Evolutionary conservation across 345 rosid species (phyloP).

Genomic region (Hibiscus syriacus): DNA sequence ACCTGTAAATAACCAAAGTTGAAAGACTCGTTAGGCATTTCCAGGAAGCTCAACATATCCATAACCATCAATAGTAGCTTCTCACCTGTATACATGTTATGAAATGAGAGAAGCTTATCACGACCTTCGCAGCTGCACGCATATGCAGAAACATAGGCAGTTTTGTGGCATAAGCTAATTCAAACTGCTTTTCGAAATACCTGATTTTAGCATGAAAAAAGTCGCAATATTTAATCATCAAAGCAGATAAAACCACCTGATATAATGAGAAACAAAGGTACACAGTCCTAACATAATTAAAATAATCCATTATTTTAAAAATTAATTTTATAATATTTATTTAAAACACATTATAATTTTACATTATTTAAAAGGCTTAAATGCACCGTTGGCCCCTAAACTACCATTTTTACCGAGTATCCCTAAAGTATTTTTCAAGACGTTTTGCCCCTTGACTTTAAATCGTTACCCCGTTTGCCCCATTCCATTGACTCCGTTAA

Average conservation of each 20-base stretch:
- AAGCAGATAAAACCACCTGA: background rate
- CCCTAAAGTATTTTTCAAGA: no score
- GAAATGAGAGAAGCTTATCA: conserved; percentile 69
- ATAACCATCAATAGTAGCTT: background rate
- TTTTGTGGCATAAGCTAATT: conserved; percentile 77
- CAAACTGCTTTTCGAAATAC: conserved; percentile 97
- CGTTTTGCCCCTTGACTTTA: no score
- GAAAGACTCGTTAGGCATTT: background rate
- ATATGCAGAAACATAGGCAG: conserved; percentile 94
- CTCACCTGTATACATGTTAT: conserved; percentile 70
- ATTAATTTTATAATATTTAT: no score
- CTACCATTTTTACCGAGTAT: no score
- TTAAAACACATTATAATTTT: no score
- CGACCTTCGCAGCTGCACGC: conserved; percentile 91
- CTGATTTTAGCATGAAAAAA: conserved; percentile 22
- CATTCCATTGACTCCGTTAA: no score
- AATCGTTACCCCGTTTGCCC: no score
- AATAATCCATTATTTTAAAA: no score
- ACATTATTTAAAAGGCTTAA: no score
- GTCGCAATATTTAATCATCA: conserved; percentile 3
- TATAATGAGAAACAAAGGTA: background rate
- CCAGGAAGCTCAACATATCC: background rate
- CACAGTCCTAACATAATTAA: background rate
- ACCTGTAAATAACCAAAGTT: conserved; percentile 32
- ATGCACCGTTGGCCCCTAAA: no score